A percentile compares a stretch with the other conserved stretches of the same genome.
phyloP scores from a whole-genome alignment of 192 early-diverging fungal genomes.

The Entomortierella beljakovae region DNA sequence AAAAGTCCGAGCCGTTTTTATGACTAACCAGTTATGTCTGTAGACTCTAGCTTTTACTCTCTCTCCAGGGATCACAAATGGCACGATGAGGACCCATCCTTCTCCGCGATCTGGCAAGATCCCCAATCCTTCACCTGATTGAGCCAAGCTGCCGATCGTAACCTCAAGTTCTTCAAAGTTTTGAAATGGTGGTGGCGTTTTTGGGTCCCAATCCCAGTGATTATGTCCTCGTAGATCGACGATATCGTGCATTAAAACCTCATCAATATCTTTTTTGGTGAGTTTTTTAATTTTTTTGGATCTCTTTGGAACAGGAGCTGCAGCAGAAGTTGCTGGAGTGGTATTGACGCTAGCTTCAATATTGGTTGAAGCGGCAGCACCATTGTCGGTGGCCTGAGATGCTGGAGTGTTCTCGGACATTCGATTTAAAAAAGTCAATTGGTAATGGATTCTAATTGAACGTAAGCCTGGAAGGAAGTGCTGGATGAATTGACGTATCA shows the following conservation, averaged over 20 bases:
- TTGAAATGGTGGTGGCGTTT: conserved; percentile 46
- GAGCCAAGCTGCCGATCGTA: conserved; percentile 44
- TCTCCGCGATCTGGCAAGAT: conserved; percentile 48
- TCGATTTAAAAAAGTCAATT: background rate
- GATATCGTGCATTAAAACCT: conserved; percentile 51
- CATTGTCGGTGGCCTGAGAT: background rate
- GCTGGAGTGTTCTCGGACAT: conserved; percentile 12
- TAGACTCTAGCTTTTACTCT: conserved; percentile 51
- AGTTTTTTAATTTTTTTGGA: conserved; percentile 50
- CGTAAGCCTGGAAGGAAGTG: conserved; percentile 9
- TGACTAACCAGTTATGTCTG: conserved; percentile 43
- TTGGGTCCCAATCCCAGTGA: conserved; percentile 49
- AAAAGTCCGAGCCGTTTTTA: too few relatives aligned
- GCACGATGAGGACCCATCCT: conserved; percentile 44
- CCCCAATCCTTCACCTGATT: conserved; percentile 46
- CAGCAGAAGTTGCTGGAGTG: background rate
- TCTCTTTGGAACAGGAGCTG: conserved; percentile 10
- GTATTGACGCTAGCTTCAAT: background rate
- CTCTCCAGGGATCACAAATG: conserved; percentile 46
- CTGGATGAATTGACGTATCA: conserved; percentile 23
- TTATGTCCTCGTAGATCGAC: conserved; percentile 42
- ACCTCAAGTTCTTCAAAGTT: conserved; percentile 53
- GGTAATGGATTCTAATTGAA: conserved; percentile 62
- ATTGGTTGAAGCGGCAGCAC: background rate
- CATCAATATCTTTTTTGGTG: conserved; percentile 52